phyloP scores from a whole-genome alignment of 805 yeast genomes.

The Saturnispora saitoi region DNA sequence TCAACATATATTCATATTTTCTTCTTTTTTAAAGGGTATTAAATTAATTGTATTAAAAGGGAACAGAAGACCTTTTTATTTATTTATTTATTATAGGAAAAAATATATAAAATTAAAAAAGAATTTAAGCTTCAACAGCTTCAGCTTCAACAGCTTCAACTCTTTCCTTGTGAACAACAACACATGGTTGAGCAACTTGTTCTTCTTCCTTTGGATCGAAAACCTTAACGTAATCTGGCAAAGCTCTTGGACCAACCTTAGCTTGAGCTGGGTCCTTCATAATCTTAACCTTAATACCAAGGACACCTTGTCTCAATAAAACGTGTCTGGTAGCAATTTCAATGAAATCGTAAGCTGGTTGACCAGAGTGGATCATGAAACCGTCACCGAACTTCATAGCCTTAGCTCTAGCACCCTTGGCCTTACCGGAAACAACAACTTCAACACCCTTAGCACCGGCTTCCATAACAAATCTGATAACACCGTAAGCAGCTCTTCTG shows the following conservation, averaged over 20 bases:
- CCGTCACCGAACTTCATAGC: conserved; percentile 99
- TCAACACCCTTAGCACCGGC: conserved; percentile 99
- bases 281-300: conserved; percentile 98
- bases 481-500: conserved; percentile 99
- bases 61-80: background rate
- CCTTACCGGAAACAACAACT: conserved; percentile 99
- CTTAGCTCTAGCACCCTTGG: conserved; percentile 99
- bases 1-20: too few species aligned
- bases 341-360: conserved; percentile 98
- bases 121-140: conserved; percentile 27
- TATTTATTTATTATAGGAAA: background rate
- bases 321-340: conserved; percentile 99
- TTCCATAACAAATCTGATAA: conserved; percentile 99
- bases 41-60: conserved; percentile 1
- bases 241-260: conserved; percentile 79
- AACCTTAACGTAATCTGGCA: conserved; percentile 92
- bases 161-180: conserved; percentile 55
- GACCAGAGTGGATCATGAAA: conserved; percentile 99
- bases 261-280: conserved; percentile 96
- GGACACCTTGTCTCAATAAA: conserved; percentile 98
- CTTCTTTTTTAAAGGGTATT: background rate
- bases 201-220: conserved; percentile 94
- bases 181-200: conserved; percentile 69
- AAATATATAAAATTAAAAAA: background rate
- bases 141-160: conserved; percentile 28